Percentiles rank a stretch among this genome's conserved stretches.
Conservation (phyloP, 1,284 basidiomycete genomes). For the Puccinia sorghi region DNA sequence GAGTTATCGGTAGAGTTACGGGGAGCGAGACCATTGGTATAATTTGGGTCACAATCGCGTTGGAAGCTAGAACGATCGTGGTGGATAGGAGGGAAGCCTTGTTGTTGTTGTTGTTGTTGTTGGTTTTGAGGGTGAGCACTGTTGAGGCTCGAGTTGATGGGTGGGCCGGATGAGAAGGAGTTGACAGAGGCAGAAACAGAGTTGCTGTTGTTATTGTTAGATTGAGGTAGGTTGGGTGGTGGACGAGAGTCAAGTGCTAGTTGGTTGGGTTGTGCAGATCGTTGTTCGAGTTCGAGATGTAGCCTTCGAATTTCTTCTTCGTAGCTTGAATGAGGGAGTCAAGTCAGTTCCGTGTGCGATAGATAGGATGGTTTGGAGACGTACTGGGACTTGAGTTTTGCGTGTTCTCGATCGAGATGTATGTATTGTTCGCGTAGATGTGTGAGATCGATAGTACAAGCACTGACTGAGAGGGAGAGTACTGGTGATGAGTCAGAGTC, state of each 20-base stretch:
- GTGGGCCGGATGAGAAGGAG: neutral
- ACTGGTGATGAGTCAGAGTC: too few species aligned
- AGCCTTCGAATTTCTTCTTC: conserved; percentile 48
- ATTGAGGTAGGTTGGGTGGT: conserved; percentile 18
- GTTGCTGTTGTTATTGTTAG: neutral
- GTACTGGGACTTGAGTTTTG: conserved; percentile 48
- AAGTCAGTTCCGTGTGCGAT: neutral
- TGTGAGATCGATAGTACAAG: conserved; percentile 30
- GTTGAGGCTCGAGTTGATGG: neutral
- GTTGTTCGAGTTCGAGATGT: conserved; percentile 39
- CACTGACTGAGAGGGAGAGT: conserved; percentile 10
- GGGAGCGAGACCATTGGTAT: neutral
- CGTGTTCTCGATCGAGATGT: conserved; percentile 45
- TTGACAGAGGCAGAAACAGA: neutral
- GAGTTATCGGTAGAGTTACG: neutral
- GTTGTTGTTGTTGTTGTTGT: conserved; percentile 2
- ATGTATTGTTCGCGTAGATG: conserved; percentile 44
- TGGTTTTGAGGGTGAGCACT: neutral
- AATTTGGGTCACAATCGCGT: conserved; percentile 4
- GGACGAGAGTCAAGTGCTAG: conserved; percentile 6
- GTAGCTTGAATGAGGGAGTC: conserved; percentile 15
- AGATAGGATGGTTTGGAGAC: neutral
- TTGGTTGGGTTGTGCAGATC: conserved; percentile 23
- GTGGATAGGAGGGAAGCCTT: neutral
- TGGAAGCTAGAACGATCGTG: neutral